Evolutionary conservation across 2,329 filamentous ascomycete species (phyloP).

Genomic region (Fusarium setosum): DNA sequence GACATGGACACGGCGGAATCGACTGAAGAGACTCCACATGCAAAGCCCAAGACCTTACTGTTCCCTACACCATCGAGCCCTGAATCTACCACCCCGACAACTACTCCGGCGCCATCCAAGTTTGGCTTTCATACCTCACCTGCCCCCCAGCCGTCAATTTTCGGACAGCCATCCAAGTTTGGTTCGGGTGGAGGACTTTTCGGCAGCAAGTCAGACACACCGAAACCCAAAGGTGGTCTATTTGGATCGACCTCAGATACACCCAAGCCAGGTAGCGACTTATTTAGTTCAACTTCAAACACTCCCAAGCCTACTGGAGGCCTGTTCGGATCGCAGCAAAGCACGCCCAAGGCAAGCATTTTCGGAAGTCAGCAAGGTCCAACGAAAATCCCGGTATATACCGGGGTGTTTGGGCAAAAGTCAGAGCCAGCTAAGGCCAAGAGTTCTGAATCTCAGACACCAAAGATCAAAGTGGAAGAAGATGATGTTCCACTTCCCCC

Average conservation of each 20-base stretch:
- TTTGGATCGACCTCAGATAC: conserved; percentile 39
- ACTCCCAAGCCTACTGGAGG: conserved; percentile 42
- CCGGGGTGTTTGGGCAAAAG: conserved; percentile 40
- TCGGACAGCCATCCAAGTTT: conserved; percentile 48
- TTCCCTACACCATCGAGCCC: conserved; percentile 41
- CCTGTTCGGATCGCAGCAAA: conserved; percentile 37
- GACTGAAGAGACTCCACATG: conserved; percentile 49
- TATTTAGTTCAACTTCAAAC: conserved; percentile 41
- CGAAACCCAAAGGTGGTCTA: conserved; percentile 39
- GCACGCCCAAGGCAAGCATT: conserved; percentile 33
- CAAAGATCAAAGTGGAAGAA: conserved; percentile 51
- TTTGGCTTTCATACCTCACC: conserved; percentile 55
- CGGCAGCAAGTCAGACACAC: conserved; percentile 39
- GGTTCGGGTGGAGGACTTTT: conserved; percentile 44
- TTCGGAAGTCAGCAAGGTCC: conserved; percentile 35
- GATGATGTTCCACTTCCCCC: conserved; percentile 62
- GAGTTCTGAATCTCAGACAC: conserved; percentile 35
- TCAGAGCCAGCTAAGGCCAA: conserved; percentile 24
- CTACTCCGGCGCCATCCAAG: conserved; percentile 62
- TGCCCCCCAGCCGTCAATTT: conserved; percentile 47
- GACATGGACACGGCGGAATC: conserved; percentile 60
- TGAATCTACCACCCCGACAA: conserved; percentile 61
- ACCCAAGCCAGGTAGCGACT: conserved; percentile 25
- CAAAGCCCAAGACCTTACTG: conserved; percentile 49
- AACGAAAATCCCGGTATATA: conserved; percentile 33